These are phyloP conservation scores for Termitomyces sp. DNA, from an alignment of 768 basidiomycete genomes.

Conservation along the genomic window DNA sequence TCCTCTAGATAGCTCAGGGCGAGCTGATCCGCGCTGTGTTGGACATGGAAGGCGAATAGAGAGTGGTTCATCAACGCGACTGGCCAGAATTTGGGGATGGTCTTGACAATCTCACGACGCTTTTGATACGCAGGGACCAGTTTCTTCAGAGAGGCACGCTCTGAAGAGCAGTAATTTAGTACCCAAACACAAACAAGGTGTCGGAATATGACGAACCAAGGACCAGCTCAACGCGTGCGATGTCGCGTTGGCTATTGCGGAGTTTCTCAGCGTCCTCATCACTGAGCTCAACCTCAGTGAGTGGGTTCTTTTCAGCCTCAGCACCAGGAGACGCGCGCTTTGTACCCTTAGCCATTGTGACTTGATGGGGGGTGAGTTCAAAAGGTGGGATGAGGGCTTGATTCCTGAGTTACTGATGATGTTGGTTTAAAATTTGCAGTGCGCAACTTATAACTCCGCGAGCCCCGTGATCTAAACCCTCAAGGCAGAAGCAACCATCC, in stretches of 20 bases:
- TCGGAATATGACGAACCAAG: constrained; percentile 42
- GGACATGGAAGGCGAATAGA: constrained; percentile 58
- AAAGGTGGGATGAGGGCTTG: constrained; percentile 10
- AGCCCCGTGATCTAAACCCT: constrained; percentile 10
- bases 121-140: constrained; percentile 63
- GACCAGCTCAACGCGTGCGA: constrained; percentile 66
- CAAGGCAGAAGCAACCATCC: not conserved
- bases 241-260: constrained; percentile 59
- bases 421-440: constrained; percentile 23
- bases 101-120: constrained; percentile 62
- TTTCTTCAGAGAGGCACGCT: constrained; percentile 57
- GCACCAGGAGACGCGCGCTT: constrained; percentile 83
- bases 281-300: constrained; percentile 62
- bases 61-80: constrained; percentile 75
- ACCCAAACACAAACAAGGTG: not conserved
- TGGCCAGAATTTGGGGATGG: constrained; percentile 82
- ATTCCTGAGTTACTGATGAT: constrained; percentile 1
- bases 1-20: constrained; percentile 85
- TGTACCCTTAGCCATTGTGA: constrained; percentile 43
- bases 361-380: constrained; percentile 15
- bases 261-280: constrained; percentile 73
- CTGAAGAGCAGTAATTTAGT: constrained; percentile 29
- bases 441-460: constrained; percentile 24
- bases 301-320: constrained; percentile 67
- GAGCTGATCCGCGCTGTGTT: constrained; percentile 73